Evolutionary conservation across 2,329 filamentous ascomycete species (phyloP).

Genomic region (Sordariomycetes sp.): DNA sequence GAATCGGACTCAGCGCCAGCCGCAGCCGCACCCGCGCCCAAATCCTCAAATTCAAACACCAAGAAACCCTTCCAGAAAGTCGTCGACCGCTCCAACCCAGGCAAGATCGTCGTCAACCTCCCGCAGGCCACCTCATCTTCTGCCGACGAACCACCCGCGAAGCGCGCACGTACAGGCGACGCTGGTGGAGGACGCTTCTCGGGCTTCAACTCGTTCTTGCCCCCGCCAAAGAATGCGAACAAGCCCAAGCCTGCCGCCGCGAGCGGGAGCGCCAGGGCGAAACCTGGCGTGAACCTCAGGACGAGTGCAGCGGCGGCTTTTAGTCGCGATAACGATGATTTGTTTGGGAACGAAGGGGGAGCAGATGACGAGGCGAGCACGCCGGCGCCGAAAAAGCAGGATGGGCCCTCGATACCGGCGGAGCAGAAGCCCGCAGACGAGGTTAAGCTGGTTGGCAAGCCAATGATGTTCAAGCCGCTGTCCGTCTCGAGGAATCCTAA

Average conservation of each 20-base stretch:
- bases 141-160: constrained; percentile 47
- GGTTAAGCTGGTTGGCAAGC: constrained; percentile 64
- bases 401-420: constrained; percentile 40
- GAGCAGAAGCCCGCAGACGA: constrained; percentile 52
- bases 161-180: constrained; percentile 49
- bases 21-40: constrained; percentile 16
- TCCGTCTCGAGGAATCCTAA: constrained; percentile 70
- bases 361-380: constrained; percentile 18
- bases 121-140: constrained; percentile 34
- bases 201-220: constrained; percentile 79
- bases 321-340: constrained; percentile 41
- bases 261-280: constrained; percentile 15
- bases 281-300: constrained; percentile 54
- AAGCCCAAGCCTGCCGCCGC: constrained; percentile 17
- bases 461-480: constrained; percentile 81
- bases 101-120: constrained; percentile 77
- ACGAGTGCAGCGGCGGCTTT: constrained; percentile 81
- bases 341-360: constrained; percentile 9
- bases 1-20: constrained; percentile 31
- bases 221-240: constrained; percentile 62
- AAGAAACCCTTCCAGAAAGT: constrained; percentile 69
- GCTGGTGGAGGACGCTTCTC: constrained; percentile 54
- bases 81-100: constrained; percentile 69
- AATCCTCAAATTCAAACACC: constrained; percentile 14
- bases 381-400: constrained; percentile 29